Conservation (phyloP, 1,284 basidiomycete species). For the Sporisorium sorghi region DNA sequence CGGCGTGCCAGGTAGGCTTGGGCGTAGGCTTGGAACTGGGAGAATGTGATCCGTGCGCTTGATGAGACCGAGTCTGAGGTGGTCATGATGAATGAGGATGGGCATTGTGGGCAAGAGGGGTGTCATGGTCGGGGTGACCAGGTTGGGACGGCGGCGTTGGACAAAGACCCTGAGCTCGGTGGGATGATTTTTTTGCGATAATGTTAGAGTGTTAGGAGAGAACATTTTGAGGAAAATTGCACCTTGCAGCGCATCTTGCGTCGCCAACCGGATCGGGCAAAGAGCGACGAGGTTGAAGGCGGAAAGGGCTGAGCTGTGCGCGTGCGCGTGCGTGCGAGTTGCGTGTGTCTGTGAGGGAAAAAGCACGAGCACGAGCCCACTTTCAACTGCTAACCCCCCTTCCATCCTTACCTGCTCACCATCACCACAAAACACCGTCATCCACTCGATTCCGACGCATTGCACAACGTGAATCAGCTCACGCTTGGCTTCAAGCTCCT, state of each 20-base stretch:
- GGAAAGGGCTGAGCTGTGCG: not conserved
- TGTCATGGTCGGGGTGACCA: not conserved
- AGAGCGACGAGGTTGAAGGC: not conserved
- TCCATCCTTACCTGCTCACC: no score
- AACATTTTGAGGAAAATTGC: not conserved
- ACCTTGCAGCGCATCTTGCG: no score
- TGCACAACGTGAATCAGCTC: no score
- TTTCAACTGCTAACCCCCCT: not conserved
- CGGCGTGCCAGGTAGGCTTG: slow-evolving; percentile 11
- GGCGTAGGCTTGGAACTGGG: slow-evolving; percentile 8
- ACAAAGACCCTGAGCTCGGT: not conserved
- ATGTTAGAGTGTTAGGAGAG: not conserved
- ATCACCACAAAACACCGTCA: not conserved
- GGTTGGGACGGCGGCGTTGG: not conserved
- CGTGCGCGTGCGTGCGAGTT: no score
- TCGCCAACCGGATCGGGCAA: slow-evolving; percentile 9
- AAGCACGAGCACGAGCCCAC: slow-evolving; percentile 27
- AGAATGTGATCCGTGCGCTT: not conserved
- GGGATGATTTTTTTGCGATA: not conserved
- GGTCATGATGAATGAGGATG: slow-evolving; percentile 1
- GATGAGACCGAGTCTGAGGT: not conserved
- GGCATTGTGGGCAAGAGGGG: not conserved
- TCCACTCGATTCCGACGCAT: not conserved
- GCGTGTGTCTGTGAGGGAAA: not conserved
- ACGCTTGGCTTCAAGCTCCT: no score